Conservation (phyloP, 1,139 yeast species). For the Taphrina flavorubra region DNA sequence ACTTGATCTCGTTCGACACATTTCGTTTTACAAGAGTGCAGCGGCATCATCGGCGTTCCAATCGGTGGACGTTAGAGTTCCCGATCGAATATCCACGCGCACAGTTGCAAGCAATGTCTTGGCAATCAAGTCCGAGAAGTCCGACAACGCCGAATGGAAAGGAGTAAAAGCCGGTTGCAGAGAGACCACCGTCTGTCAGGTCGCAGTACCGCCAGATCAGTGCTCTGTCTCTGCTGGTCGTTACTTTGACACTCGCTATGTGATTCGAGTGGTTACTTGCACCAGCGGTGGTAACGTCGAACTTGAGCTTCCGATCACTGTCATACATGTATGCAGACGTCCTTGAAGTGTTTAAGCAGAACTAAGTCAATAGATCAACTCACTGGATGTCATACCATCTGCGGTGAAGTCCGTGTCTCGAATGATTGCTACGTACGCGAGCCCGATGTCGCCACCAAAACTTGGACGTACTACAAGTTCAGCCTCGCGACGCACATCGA, state of each 20-base stretch:
- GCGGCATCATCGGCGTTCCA: slow-evolving; percentile 42
- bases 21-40: slow-evolving; percentile 37
- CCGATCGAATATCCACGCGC: slow-evolving; percentile 38
- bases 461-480: not conserved
- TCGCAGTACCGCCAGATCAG: slow-evolving; percentile 39
- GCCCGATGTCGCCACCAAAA: slow-evolving; percentile 7
- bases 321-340: slow-evolving; percentile 16
- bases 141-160: slow-evolving; percentile 33
- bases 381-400: slow-evolving; percentile 38
- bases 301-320: slow-evolving; percentile 32
- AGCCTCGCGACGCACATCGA: slow-evolving; percentile 8
- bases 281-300: slow-evolving; percentile 29
- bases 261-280: slow-evolving; percentile 7
- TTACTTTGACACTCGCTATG: slow-evolving; percentile 32
- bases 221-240: slow-evolving; percentile 41
- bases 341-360: not conserved
- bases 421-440: slow-evolving; percentile 30
- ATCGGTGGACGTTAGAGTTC: slow-evolving; percentile 38
- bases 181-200: slow-evolving; percentile 32
- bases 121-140: slow-evolving; percentile 26
- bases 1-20: slow-evolving; percentile 37
- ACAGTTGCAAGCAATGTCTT: slow-evolving; percentile 27
- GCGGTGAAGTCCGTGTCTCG: slow-evolving; percentile 30
- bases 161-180: slow-evolving; percentile 40
- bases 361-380: slow-evolving; percentile 16